These are phyloP conservation scores for Colletotrichum destructivum DNA, from an alignment of 2,329 filamentous ascomycete species.

Conservation along the genomic window DNA sequence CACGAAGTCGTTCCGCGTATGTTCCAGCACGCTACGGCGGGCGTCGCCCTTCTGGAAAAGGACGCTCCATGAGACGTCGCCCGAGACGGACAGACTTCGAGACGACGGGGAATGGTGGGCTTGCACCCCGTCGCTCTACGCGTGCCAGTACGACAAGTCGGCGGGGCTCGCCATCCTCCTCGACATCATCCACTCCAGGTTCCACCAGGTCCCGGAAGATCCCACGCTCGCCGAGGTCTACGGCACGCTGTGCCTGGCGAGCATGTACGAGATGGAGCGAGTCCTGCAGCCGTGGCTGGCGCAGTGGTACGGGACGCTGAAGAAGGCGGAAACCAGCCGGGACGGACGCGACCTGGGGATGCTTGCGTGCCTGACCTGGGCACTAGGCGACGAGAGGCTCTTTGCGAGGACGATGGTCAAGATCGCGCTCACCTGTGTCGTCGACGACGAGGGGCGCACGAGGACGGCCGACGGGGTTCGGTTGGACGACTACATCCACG, in stretches of 20 bases:
- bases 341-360: slow-evolving; percentile 14
- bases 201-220: slow-evolving; percentile 14
- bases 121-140: slow-evolving; percentile 18
- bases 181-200: slow-evolving; percentile 31
- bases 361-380: slow-evolving; percentile 29
- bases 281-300: slow-evolving; percentile 36
- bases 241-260: slow-evolving; percentile 27
- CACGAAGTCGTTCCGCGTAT: slow-evolving; percentile 21
- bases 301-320: slow-evolving; percentile 21
- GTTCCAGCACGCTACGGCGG: slow-evolving; percentile 29
- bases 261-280: slow-evolving; percentile 33
- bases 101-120: slow-evolving; percentile 13
- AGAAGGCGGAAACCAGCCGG: not conserved
- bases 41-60: slow-evolving; percentile 36
- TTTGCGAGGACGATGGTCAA: slow-evolving; percentile 16
- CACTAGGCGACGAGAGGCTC: slow-evolving; percentile 26
- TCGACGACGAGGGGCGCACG: slow-evolving; percentile 7
- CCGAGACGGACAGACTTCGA: not conserved
- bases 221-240: slow-evolving; percentile 21
- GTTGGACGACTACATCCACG: slow-evolving; percentile 25
- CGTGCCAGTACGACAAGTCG: slow-evolving; percentile 28
- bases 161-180: slow-evolving; percentile 29
- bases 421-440: slow-evolving; percentile 12
- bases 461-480: slow-evolving; percentile 15
- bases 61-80: slow-evolving; percentile 15